Conservation (phyloP, 352 stramenopile genomes). For the Blastocystis sp. region DNA sequence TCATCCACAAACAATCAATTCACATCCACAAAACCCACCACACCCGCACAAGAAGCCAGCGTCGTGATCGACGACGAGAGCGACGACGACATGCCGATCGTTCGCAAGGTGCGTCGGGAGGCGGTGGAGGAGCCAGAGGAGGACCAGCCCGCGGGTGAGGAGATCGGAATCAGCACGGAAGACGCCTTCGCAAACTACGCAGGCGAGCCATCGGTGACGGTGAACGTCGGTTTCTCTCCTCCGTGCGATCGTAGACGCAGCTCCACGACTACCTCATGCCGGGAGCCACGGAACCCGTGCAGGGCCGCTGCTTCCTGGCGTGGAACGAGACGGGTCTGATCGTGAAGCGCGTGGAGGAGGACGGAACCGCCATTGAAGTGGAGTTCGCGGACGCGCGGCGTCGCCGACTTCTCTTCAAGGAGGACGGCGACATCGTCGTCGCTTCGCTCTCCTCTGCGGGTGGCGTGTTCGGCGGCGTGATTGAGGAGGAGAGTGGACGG, state of each 20-base stretch:
- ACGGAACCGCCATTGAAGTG: background rate
- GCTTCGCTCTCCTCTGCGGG: background rate
- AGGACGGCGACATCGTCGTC: background rate
- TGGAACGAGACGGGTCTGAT: slow-evolving; percentile 38
- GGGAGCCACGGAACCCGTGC: background rate
- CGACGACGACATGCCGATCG: background rate
- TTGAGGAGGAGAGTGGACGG: slow-evolving; percentile 25
- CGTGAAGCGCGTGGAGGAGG: background rate
- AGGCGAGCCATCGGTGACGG: background rate
- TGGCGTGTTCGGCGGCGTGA: background rate
- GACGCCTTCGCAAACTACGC: background rate
- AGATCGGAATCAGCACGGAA: background rate
- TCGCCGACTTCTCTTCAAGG: slow-evolving; percentile 22
- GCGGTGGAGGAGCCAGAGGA: background rate
- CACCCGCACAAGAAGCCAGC: background rate
- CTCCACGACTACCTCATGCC: slow-evolving; percentile 17
- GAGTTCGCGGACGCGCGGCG: background rate
- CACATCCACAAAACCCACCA: too few species aligned
- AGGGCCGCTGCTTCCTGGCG: slow-evolving; percentile 25
- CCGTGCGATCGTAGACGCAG: background rate
- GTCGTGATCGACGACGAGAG: background rate
- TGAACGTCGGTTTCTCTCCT: background rate
- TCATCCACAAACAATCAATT: too few species aligned
- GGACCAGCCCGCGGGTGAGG: background rate
- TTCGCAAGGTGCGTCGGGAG: slow-evolving; percentile 10